Percentiles rank a stretch among this genome's conserved stretches.
These are phyloP conservation scores for Solanum megistacrolobum DNA, from an alignment of 257 asterid genomes.

Conservation along the genomic window DNA sequence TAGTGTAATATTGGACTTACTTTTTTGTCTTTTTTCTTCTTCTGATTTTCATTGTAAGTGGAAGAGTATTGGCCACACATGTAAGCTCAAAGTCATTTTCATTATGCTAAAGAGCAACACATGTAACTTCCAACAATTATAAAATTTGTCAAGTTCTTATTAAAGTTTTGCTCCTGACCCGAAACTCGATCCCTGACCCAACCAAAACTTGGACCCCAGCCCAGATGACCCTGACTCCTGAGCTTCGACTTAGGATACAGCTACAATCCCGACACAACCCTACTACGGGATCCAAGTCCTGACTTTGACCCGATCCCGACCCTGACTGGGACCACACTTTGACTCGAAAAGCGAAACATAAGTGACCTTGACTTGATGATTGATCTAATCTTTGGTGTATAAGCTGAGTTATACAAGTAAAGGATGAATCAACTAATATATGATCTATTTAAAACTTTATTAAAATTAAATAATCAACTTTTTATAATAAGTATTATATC, in stretches of 20 bases:
- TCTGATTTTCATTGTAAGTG: neutral
- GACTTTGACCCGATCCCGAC: too few species aligned
- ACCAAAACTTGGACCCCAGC: too few species aligned
- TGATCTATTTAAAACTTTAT: neutral
- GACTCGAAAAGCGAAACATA: too few species aligned
- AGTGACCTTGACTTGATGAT: too few species aligned
- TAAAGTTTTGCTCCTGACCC: neutral
- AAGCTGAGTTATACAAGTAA: neutral
- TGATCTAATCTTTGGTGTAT: too few species aligned
- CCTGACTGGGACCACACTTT: too few species aligned
- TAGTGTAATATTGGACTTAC: neutral
- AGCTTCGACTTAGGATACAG: too few species aligned
- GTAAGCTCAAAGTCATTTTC: neutral
- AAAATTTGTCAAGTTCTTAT: neutral
- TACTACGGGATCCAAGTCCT: too few species aligned
- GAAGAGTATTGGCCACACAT: neutral
- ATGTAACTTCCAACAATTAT: neutral
- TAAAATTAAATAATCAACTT: neutral
- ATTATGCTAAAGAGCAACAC: neutral
- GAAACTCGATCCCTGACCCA: neutral
- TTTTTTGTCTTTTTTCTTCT: neutral
- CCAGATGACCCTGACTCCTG: too few species aligned
- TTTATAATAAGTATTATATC: too few species aligned
- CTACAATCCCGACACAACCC: too few species aligned
- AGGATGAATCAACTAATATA: neutral